Base-by-base conservation (phyloP, 106 monocot genomes). In the Iris macrosiphon region DNA sequence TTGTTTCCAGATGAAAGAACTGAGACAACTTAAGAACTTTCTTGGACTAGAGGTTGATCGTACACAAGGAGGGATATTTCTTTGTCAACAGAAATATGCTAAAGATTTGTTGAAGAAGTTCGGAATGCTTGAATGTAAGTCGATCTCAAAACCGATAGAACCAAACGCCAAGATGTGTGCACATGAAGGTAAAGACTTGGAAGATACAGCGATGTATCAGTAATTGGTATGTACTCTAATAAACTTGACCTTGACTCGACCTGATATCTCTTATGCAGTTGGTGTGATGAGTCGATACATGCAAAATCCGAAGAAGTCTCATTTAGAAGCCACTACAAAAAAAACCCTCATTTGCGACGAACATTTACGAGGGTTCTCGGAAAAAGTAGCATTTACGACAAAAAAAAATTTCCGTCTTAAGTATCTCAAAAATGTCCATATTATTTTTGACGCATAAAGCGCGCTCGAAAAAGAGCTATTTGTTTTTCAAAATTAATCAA, bases 171-270 rank as follows among this genome's bases (percentile, higher is more conserved):
- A 62, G 31, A 4, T 62, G 1, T 40, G 38, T 40, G 46, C 35
- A 20, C 32, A 56, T 45, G 75, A 75, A 63, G 53, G 68, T 3
- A n/a, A 63, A 22, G 62, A 61, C 4, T 1, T 68, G 26, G 49
- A 69, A 50, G 63, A 63, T 58, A 6, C 40, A 12, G 38, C 31
- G 2, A 69, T 69, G 57, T 75, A 63, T 30, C 45, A 26, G 26
- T 28, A 62, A 26, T 27, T 75, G 17, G 68, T 75, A 1, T 46
- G 75, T 6, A 69, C 56, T 40, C 40, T 75, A 3, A 61, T 75
- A 15, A 62, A 75, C 18, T 16, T 75, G 17, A 73, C 66, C 1
- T n/a, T n/a, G n/a, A n/a, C n/a, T n/a, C 55, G 66, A 15, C 53
- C 66, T 2, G 25, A 66, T 31, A 66, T 66, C 6, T 20, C 55